Conservation (phyloP, 2,329 filamentous ascomycete species). For the Curvularia sp. region DNA sequence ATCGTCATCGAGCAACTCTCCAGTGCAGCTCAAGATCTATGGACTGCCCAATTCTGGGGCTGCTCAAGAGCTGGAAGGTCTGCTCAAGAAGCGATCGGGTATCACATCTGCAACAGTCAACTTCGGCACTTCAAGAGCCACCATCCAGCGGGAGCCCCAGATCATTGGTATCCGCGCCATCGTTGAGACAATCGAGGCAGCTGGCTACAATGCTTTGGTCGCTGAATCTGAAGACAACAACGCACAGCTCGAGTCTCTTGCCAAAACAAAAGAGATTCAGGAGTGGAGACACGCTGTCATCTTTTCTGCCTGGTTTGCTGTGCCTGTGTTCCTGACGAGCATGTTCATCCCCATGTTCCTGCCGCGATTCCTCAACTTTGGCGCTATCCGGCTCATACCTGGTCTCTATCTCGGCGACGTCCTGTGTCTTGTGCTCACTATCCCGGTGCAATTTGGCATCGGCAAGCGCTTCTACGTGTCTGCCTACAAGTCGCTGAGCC, state of each 20-base stretch:
- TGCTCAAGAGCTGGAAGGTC: constrained; percentile 74
- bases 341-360: constrained; percentile 93
- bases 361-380: constrained; percentile 74
- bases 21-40: constrained; percentile 82
- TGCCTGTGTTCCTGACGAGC: constrained; percentile 89
- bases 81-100: constrained; percentile 70
- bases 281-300: constrained; percentile 88
- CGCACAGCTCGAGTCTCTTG: constrained; percentile 91
- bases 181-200: constrained; percentile 81
- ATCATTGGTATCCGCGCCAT: constrained; percentile 80
- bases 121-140: constrained; percentile 75
- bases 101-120: constrained; percentile 77
- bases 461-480: constrained; percentile 92
- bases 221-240: constrained; percentile 95
- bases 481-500: constrained; percentile 91
- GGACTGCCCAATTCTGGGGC: constrained; percentile 75
- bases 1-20: constrained; percentile 63
- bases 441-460: constrained; percentile 95
- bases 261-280: constrained; percentile 94
- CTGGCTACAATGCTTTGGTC: constrained; percentile 86
- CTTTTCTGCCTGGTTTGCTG: constrained; percentile 77
- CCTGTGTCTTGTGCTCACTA: constrained; percentile 80
- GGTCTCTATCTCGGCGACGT: constrained; percentile 90
- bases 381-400: constrained; percentile 68
- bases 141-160: constrained; percentile 73